Evolutionary conservation across 352 stramenopile species (phyloP), one percentile per base, ranked within the genome.

Genomic region (Pythium rishiriense): DNA sequence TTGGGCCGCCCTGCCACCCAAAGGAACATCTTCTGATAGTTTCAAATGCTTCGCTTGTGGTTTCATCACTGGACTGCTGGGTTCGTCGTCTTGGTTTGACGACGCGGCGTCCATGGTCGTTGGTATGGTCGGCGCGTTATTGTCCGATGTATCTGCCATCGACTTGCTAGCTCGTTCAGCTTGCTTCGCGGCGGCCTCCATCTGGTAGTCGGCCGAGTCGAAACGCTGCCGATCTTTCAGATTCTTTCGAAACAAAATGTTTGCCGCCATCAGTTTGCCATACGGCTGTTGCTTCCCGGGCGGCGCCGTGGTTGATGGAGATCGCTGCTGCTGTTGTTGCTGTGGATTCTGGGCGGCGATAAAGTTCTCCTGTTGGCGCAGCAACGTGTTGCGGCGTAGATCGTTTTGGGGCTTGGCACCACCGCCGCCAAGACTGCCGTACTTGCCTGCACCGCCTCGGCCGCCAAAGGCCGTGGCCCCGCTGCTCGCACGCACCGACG

Each of bases 191-290:
- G 85, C 75, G 48, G 74, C 72, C 50, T 88, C 77, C 81, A 91
- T 88, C 4, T 73, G 68, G 62, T 94, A 90, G 64, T 93, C 86
- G 0, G 84, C 84, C 29, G 86, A 94, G 60, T 93, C 84, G 28
- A 94, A 93, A 5, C 83, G 81, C 47, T 94, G 92, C 15, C 86
- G 79, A 57, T 94, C 86, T 57, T 88, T 86, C 15, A 94, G 58
- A 47, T 92, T 87, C 11, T 84, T 85, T 24, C 85, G 86, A 50
- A 94, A 81, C 15, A 94, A 64, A n/a, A 94, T 74, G 39, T 94
- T 85, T 1, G 74, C 79, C 0, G 83, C 83, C 22, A 74, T 83
- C 10, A 91, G 66, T 54, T 88, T 88, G 0, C 81, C 77, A 55
- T 90, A 91, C 33, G 37, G 37, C n/a, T 87, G 79, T 25, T 79